Conservation (phyloP, 345 rosid species). For the Reutealis trisperma region DNA sequence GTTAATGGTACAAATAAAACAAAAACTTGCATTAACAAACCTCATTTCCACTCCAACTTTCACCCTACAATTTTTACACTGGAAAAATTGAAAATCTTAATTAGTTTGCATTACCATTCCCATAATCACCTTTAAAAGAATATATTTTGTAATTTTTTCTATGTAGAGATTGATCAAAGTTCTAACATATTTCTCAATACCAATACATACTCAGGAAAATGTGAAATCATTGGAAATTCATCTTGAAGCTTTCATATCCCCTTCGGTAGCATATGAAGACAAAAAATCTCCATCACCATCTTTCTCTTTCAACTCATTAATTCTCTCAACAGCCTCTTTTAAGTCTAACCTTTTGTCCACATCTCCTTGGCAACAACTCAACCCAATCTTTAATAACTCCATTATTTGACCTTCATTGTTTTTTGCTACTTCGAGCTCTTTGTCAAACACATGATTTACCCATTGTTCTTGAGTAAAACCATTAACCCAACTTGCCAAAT, state of each 20-base stretch:
- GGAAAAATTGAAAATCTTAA: neutral
- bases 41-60: slow-evolving; percentile 1
- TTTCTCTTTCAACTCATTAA: slow-evolving; percentile 58
- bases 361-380: slow-evolving; percentile 65
- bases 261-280: too few species aligned
- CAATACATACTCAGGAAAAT: slow-evolving; percentile 10
- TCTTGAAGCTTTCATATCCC: slow-evolving; percentile 28
- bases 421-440: slow-evolving; percentile 46
- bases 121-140: neutral
- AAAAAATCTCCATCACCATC: slow-evolving; percentile 46
- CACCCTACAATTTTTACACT: neutral
- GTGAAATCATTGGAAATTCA: slow-evolving; percentile 40
- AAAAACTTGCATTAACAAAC: neutral
- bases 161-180: neutral
- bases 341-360: slow-evolving; percentile 78
- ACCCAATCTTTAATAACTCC: slow-evolving; percentile 61
- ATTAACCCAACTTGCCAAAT: slow-evolving; percentile 58
- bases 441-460: slow-evolving; percentile 48
- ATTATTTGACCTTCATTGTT: slow-evolving; percentile 46
- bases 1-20: slow-evolving; percentile 6
- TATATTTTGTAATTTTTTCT: neutral
- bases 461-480: slow-evolving; percentile 32
- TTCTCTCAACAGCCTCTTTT: slow-evolving; percentile 60
- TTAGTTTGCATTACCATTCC: slow-evolving; percentile 3
- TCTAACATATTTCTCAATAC: neutral